A percentile compares a stretch with the other conserved stretches of the same genome.
These are phyloP conservation scores for Sclerotinia borealis DNA, from an alignment of 2,329 filamentous ascomycete species.

Conservation along the genomic window DNA sequence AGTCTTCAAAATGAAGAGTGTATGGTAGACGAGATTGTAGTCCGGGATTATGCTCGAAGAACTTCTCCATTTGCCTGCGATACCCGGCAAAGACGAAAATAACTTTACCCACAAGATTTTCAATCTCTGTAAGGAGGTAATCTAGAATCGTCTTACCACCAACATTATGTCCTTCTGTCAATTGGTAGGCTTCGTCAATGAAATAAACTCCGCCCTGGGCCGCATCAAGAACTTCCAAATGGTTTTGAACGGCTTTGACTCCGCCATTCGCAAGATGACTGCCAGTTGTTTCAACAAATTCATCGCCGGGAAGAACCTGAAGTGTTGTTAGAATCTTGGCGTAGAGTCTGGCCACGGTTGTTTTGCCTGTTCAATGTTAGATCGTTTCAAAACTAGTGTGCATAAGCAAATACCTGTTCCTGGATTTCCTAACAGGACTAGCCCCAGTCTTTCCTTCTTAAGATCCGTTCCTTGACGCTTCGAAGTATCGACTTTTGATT, in stretches of 20 bases:
- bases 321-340: constrained; percentile 57
- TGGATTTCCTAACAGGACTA: constrained; percentile 63
- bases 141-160: constrained; percentile 61
- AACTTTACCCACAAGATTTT: constrained; percentile 63
- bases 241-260: constrained; percentile 49
- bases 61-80: constrained; percentile 66
- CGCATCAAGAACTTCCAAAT: constrained; percentile 53
- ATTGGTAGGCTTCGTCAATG: constrained; percentile 74
- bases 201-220: constrained; percentile 66
- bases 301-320: constrained; percentile 53
- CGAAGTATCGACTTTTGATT: constrained; percentile 54
- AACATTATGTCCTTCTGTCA: constrained; percentile 51
- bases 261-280: constrained; percentile 59
- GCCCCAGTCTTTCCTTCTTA: constrained; percentile 53
- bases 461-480: constrained; percentile 52
- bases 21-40: constrained; percentile 63
- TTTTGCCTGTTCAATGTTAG: constrained; percentile 56
- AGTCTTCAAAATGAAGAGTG: constrained; percentile 62
- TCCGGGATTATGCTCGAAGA: constrained; percentile 69
- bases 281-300: constrained; percentile 63
- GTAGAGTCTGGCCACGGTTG: constrained; percentile 67
- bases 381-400: neutral
- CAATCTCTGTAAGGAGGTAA: constrained; percentile 64
- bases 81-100: constrained; percentile 72
- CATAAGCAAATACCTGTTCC: constrained; percentile 54